Evolutionary conservation across 805 yeast species (phyloP).

Genomic region (Candida andamanensis): DNA sequence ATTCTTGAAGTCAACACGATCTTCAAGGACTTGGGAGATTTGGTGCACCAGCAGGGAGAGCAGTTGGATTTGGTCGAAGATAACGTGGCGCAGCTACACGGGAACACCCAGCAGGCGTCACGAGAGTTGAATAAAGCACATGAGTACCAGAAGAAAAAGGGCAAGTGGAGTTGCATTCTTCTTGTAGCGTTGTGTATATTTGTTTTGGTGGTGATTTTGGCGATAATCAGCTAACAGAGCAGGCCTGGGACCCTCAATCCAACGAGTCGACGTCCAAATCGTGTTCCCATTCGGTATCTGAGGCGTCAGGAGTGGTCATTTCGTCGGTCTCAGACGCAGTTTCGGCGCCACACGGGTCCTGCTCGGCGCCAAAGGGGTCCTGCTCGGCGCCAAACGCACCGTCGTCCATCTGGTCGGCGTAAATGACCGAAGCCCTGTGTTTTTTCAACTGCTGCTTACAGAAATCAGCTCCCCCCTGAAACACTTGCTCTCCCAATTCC

Average conservation of each 20-base stretch:
- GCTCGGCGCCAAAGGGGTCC: conserved; percentile 3
- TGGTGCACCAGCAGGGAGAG: conserved; percentile 81
- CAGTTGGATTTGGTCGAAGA: conserved; percentile 82
- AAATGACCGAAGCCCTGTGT: conserved; percentile 4
- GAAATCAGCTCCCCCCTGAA: conserved; percentile 26
- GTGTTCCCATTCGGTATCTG: conserved; percentile 6
- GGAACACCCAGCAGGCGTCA: conserved; percentile 64
- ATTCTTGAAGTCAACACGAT: conserved; percentile 82
- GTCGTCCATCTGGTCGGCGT: conserved; percentile 8
- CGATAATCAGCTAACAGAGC: conserved; percentile 39
- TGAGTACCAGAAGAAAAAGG: conserved; percentile 61
- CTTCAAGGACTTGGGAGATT: conserved; percentile 70
- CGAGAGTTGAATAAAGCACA: conserved; percentile 71
- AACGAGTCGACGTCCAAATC: conserved; percentile 8
- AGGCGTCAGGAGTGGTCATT: conserved; percentile 4
- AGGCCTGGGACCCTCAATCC: conserved; percentile 1
- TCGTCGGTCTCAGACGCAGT: too few species aligned
- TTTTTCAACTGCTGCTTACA: conserved; percentile 15
- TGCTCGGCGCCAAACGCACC: conserved; percentile 4
- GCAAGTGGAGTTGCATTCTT: conserved; percentile 70
- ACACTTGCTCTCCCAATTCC: conserved; percentile 23
- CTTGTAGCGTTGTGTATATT: conserved; percentile 55
- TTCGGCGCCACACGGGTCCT: too few species aligned
- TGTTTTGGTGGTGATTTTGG: conserved; percentile 53
- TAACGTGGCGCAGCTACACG: conserved; percentile 59